Percentiles rank a stretch among this genome's conserved stretches.
phyloP scores from a whole-genome alignment of 257 asterid genomes.

The Fraxinus cuspidata region DNA sequence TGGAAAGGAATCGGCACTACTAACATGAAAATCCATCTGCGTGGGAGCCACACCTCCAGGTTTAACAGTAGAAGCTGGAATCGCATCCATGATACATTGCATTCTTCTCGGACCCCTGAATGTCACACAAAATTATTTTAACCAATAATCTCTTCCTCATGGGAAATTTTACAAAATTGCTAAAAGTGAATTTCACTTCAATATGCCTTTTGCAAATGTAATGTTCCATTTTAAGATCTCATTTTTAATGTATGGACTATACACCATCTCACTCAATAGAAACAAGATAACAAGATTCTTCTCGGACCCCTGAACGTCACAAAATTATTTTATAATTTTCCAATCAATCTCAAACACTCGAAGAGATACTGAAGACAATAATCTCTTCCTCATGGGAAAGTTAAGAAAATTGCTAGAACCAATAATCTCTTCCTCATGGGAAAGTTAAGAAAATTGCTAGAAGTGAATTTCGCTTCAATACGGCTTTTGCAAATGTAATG shows the following conservation, averaged over 20 bases:
- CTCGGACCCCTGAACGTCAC: constrained; percentile 75
- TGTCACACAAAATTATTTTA: background rate
- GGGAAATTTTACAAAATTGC: background rate
- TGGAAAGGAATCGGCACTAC: constrained; percentile 47
- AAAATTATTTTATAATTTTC: background rate
- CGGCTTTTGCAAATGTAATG: background rate
- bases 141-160: background rate
- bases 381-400: background rate
- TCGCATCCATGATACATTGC: constrained; percentile 74
- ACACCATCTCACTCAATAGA: too few species aligned
- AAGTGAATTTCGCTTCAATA: background rate
- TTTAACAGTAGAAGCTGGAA: constrained; percentile 65
- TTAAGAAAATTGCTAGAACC: background rate
- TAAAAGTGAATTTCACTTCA: background rate
- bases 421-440: background rate
- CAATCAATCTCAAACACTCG: background rate
- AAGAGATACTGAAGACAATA: background rate
- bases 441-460: background rate
- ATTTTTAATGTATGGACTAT: background rate
- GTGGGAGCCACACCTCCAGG: constrained; percentile 78
- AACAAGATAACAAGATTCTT: too few species aligned
- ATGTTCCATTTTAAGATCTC: background rate
- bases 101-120: constrained; percentile 91
- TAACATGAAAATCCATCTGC: constrained; percentile 52
- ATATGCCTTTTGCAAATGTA: background rate